Percentiles rank a stretch among this genome's conserved stretches.
Conservation (phyloP, 768 basidiomycete genomes). For the Trametes elegans region DNA sequence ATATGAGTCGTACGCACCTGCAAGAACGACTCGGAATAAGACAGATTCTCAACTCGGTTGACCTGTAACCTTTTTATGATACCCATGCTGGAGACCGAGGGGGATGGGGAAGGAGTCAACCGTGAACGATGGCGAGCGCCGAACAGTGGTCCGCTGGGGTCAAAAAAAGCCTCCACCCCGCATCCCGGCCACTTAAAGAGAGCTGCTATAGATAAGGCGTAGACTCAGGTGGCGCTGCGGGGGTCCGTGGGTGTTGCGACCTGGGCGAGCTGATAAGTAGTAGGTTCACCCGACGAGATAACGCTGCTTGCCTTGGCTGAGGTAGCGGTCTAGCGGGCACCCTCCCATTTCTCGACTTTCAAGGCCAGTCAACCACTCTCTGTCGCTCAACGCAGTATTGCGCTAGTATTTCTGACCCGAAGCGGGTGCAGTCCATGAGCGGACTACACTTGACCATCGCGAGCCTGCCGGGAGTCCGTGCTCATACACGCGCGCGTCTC, state of each 20-base stretch:
- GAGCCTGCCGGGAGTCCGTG: too few relatives aligned
- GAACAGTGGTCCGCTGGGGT: not conserved
- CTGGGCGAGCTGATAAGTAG: constrained; percentile 5
- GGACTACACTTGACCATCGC: too few relatives aligned
- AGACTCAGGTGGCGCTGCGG: not conserved
- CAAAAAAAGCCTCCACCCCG: not conserved
- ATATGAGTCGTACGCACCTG: constrained; percentile 37
- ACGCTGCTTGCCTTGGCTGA: not conserved
- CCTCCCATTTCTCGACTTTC: too few relatives aligned
- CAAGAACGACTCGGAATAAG: constrained; percentile 56
- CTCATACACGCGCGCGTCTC: too few relatives aligned
- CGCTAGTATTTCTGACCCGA: too few relatives aligned
- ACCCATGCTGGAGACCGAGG: constrained; percentile 20
- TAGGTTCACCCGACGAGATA: constrained; percentile 7
- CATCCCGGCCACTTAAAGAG: constrained; percentile 9
- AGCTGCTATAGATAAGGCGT: not conserved
- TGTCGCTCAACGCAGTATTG: too few relatives aligned
- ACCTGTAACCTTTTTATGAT: constrained; percentile 44
- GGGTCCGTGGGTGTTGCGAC: not conserved
- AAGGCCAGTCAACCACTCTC: too few relatives aligned
- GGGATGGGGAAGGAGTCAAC: not conserved
- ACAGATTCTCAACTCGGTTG: constrained; percentile 49
- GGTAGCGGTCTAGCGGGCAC: too few relatives aligned
- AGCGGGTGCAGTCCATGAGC: too few relatives aligned
- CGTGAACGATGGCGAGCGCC: not conserved